A percentile compares a stretch with the other conserved stretches of the same genome.
These are phyloP conservation scores for Gossypium ekmanianum DNA, from an alignment of 345 rosid species.

Conservation along the genomic window DNA sequence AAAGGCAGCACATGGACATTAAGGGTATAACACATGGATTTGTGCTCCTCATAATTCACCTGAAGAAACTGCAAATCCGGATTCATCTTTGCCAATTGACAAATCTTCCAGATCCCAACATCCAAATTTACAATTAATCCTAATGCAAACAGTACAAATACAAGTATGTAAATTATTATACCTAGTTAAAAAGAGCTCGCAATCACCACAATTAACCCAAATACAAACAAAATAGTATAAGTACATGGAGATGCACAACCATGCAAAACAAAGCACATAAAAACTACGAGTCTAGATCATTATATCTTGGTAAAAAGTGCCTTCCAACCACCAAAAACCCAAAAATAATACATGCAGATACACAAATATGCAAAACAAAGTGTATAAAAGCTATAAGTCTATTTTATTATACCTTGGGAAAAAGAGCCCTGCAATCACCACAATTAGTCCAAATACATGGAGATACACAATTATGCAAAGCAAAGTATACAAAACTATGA, in stretches of 20 bases:
- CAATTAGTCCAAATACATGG: slow-evolving; percentile 24
- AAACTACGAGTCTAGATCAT: not conserved
- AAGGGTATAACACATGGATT: slow-evolving; percentile 91
- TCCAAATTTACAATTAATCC: not conserved
- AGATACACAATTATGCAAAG: not conserved
- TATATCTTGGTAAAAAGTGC: slow-evolving; percentile 90
- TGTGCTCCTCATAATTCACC: slow-evolving; percentile 86
- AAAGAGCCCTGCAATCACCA: slow-evolving; percentile 94
- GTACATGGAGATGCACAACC: not conserved
- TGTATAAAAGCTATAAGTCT: not conserved
- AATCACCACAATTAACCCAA: not conserved
- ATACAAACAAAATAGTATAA: not conserved
- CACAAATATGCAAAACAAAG: not conserved
- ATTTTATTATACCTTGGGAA: slow-evolving; percentile 57
- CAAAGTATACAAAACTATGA: not conserved
- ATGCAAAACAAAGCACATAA: not conserved
- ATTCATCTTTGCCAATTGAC: slow-evolving; percentile 77
- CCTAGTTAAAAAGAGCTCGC: not conserved
- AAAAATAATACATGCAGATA: not conserved
- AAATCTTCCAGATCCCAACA: slow-evolving; percentile 42
- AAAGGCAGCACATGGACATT: slow-evolving; percentile 89
- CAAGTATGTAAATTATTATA: not conserved
- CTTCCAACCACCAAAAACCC: slow-evolving; percentile 62
- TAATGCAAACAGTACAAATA: not conserved
- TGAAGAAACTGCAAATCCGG: slow-evolving; percentile 79